phyloP scores from a whole-genome alignment of 768 basidiomycete genomes.

The Amanita brunnescens region DNA sequence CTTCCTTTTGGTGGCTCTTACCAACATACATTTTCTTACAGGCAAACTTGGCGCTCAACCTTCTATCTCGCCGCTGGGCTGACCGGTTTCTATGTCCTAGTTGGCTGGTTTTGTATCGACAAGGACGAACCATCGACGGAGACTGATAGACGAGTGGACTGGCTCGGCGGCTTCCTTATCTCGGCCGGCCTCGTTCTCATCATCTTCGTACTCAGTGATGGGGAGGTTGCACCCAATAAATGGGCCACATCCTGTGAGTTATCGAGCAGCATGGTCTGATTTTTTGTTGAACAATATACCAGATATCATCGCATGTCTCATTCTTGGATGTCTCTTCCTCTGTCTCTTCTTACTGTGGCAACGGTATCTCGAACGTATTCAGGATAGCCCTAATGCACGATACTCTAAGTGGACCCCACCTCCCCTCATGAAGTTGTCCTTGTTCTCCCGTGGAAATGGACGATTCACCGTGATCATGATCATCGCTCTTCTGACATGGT shows the following conservation, averaged over 20 bases:
- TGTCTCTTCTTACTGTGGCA: constrained; percentile 60
- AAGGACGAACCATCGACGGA: constrained; percentile 39
- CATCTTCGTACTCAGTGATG: constrained; percentile 67
- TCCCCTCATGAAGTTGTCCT: constrained; percentile 49
- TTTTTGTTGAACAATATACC: background rate
- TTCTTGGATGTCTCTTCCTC: constrained; percentile 51
- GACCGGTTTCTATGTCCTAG: constrained; percentile 39
- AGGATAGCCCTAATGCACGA: constrained; percentile 14
- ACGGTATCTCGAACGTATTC: constrained; percentile 41
- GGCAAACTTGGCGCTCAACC: constrained; percentile 30
- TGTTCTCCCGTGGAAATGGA: constrained; percentile 54
- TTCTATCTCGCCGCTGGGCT: constrained; percentile 54
- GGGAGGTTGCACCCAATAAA: constrained; percentile 43
- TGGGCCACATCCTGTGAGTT: constrained; percentile 44
- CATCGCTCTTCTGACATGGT: constrained; percentile 53
- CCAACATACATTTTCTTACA: no score
- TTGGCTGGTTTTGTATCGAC: constrained; percentile 55
- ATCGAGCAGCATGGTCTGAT: constrained; percentile 13
- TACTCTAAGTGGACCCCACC: constrained; percentile 31
- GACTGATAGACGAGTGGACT: constrained; percentile 51
- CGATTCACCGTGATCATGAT: constrained; percentile 47
- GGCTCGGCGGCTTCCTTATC: constrained; percentile 60
- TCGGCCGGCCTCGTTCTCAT: constrained; percentile 63
- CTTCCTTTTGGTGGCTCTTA: background rate
- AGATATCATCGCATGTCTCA: constrained; percentile 67